Percentiles rank a stretch among this genome's conserved stretches.
These are phyloP conservation scores for Apophysomyces sp. DNA, from an alignment of 371 early-diverging fungal genomes.

Conservation along the genomic window DNA sequence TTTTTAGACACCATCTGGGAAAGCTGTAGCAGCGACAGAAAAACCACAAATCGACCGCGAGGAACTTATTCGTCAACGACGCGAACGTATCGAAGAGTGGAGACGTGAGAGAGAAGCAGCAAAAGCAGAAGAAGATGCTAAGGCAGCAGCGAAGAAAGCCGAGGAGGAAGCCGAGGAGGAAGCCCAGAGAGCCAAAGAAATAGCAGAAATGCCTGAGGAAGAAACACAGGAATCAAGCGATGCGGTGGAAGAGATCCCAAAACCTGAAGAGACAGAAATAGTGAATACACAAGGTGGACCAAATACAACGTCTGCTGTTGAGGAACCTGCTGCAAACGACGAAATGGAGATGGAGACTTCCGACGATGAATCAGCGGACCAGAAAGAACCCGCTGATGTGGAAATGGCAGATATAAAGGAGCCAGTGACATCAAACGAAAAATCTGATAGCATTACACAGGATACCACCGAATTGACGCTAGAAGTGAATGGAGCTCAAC, in stretches of 20 bases:
- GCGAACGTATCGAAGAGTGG: constrained; percentile 77
- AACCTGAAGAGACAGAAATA: constrained; percentile 37
- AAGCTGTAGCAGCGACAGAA: constrained; percentile 10
- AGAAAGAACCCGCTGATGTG: constrained; percentile 16
- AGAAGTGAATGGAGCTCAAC: not conserved
- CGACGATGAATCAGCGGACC: constrained; percentile 27
- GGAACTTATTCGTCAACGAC: constrained; percentile 65
- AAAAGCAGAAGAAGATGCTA: constrained; percentile 43
- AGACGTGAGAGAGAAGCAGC: constrained; percentile 59
- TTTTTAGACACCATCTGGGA: not conserved
- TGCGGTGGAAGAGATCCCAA: not conserved
- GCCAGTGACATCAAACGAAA: constrained; percentile 3
- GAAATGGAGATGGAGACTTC: constrained; percentile 13
- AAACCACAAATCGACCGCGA: constrained; percentile 35
- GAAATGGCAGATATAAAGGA: constrained; percentile 7
- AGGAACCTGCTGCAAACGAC: constrained; percentile 2
- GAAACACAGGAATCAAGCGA: constrained; percentile 27
- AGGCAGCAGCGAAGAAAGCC: constrained; percentile 16
- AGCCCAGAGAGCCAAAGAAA: constrained; percentile 11
- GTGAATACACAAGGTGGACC: constrained; percentile 18
- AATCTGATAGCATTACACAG: not conserved
- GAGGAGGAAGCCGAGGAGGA: constrained; percentile 17
- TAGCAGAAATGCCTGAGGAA: constrained; percentile 10
- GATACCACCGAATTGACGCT: not conserved
- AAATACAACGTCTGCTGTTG: not conserved